Conservation (phyloP, 2,329 filamentous ascomycete genomes). For the Epichloe hybrida region DNA sequence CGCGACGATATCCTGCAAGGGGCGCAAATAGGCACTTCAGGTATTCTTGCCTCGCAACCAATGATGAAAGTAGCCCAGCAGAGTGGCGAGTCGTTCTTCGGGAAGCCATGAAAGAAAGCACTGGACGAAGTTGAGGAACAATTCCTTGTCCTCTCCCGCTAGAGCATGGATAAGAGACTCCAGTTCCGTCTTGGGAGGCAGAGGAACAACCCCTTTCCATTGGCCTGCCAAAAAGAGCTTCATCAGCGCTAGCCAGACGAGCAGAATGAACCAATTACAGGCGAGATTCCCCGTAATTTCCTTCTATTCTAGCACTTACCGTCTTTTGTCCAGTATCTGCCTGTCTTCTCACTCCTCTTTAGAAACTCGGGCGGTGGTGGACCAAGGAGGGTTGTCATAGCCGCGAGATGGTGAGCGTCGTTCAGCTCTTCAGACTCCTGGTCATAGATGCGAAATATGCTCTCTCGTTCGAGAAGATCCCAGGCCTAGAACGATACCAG, state of each 20-base stretch:
- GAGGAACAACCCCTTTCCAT: constrained; percentile 13
- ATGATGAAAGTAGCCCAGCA: constrained; percentile 13
- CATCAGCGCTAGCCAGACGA: background rate
- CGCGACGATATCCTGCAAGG: no score
- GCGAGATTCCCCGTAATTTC: no score
- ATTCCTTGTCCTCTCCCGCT: constrained; percentile 8
- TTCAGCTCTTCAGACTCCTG: constrained; percentile 11
- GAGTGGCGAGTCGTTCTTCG: constrained; percentile 9
- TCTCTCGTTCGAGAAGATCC: constrained; percentile 10
- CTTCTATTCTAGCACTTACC: constrained; percentile 7
- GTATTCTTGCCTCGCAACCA: constrained; percentile 7
- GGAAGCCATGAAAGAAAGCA: constrained; percentile 14
- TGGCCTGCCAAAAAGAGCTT: constrained; percentile 8
- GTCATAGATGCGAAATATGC: constrained; percentile 14
- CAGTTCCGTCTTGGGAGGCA: constrained; percentile 9
- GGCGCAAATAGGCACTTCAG: no score
- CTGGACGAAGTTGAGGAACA: constrained; percentile 12
- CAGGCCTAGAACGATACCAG: background rate
- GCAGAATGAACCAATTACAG: no score
- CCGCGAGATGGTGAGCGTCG: constrained; percentile 15
- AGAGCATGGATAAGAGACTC: constrained; percentile 8
- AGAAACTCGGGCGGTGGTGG: constrained; percentile 15
- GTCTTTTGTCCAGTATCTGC: constrained; percentile 15
- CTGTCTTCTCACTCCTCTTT: constrained; percentile 8
- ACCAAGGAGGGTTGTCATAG: constrained; percentile 16